Evolutionary conservation across 495 filamentous ascomycete genomes (phyloP).

Genomic region (Hypoxylon cercidicola): DNA sequence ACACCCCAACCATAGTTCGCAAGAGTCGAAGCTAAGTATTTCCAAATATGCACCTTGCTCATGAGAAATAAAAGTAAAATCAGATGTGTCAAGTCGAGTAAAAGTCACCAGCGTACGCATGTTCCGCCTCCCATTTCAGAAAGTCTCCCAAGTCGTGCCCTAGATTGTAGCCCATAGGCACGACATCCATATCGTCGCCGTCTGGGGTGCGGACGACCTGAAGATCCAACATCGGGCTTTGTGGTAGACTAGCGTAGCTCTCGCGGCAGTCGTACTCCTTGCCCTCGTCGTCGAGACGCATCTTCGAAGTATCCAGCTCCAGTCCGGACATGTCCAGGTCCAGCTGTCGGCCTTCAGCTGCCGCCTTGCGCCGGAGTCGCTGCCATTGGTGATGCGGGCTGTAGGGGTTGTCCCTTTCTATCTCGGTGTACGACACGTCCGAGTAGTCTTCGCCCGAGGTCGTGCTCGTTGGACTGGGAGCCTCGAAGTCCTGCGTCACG

Average conservation of each 20-base stretch:
- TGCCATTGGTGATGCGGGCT: conserved; percentile 43
- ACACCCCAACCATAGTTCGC: neutral
- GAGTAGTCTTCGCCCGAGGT: conserved; percentile 41
- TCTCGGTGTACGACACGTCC: conserved; percentile 39
- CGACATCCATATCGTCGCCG: conserved; percentile 54
- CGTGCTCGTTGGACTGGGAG: conserved; percentile 45
- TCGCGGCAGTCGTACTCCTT: conserved; percentile 36
- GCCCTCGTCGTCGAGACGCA: conserved; percentile 24
- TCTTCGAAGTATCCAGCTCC: conserved; percentile 27
- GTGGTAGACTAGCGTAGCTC: conserved; percentile 56
- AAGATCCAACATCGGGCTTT: conserved; percentile 63
- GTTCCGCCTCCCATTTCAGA: conserved; percentile 59
- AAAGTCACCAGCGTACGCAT: conserved; percentile 50
- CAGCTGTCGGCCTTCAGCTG: conserved; percentile 24
- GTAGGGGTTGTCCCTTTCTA: conserved; percentile 32
- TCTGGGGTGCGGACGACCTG: conserved; percentile 50
- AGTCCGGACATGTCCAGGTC: conserved; percentile 30
- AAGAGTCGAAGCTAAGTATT: conserved; percentile 2
- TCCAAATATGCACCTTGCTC: conserved; percentile 12
- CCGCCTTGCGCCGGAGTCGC: conserved; percentile 12
- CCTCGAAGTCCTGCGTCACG: conserved; percentile 38
- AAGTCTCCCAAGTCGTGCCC: conserved; percentile 64
- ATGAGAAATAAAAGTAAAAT: conserved; percentile 2
- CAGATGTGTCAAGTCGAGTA: conserved; percentile 17
- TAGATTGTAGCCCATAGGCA: conserved; percentile 67